phyloP scores from a whole-genome alignment of 1,284 basidiomycete species.

The Cryptococcus sp. region DNA sequence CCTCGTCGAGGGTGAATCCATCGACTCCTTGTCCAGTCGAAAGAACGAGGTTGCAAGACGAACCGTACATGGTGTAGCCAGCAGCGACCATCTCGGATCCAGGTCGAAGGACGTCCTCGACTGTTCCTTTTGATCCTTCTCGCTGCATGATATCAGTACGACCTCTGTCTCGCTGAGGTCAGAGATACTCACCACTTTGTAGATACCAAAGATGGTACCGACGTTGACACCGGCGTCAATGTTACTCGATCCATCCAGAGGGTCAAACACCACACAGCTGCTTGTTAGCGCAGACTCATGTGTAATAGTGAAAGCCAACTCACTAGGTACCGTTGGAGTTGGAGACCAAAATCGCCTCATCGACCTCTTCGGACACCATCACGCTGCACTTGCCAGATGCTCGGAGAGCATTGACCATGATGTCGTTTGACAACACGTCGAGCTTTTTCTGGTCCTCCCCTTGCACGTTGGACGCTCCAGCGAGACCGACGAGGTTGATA shows the following conservation, averaged over 20 bases:
- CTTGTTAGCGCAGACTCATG: background rate
- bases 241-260: slow-evolving; percentile 95
- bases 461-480: slow-evolving; percentile 93
- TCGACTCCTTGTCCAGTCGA: background rate
- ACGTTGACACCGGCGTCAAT: slow-evolving; percentile 99
- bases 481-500: slow-evolving; percentile 96
- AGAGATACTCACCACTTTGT: slow-evolving; percentile 64
- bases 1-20: slow-evolving; percentile 22
- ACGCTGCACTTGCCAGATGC: slow-evolving; percentile 94
- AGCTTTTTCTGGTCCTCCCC: slow-evolving; percentile 99
- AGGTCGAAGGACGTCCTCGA: slow-evolving; percentile 86
- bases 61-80: slow-evolving; percentile 97
- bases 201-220: slow-evolving; percentile 98
- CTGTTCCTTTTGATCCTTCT: slow-evolving; percentile 62
- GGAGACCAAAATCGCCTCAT: slow-evolving; percentile 79
- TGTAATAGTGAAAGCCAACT: slow-evolving; percentile 28
- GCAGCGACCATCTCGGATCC: slow-evolving; percentile 98
- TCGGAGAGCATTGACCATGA: slow-evolving; percentile 94
- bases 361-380: slow-evolving; percentile 89
- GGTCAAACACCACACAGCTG: slow-evolving; percentile 94
- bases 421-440: slow-evolving; percentile 95
- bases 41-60: slow-evolving; percentile 93
- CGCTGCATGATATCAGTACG: background rate
- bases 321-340: slow-evolving; percentile 61
- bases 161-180: too few relatives aligned